Evolutionary conservation across 768 basidiomycete genomes (phyloP).

Genomic region (Amanita pallidorosea): DNA sequence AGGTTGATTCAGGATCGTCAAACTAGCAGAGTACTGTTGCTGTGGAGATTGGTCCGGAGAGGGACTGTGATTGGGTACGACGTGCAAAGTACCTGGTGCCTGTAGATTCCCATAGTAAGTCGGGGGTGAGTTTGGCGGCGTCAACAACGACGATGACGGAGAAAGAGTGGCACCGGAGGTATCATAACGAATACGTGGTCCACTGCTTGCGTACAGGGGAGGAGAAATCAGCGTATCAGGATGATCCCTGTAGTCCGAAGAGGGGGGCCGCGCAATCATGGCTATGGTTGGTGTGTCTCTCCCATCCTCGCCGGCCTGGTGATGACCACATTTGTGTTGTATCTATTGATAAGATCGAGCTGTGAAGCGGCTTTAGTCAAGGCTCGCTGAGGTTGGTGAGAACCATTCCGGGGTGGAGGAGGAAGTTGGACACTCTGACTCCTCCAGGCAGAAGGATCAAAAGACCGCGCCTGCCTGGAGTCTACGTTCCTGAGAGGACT

Average conservation of each 20-base stretch:
- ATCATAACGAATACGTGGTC: slow-evolving; percentile 3
- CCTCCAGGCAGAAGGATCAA: slow-evolving; percentile 6
- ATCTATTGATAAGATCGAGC: slow-evolving; percentile 1
- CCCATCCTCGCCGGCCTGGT: neutral
- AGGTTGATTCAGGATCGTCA: neutral
- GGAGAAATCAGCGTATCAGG: slow-evolving; percentile 8
- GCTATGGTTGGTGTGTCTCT: slow-evolving; percentile 1
- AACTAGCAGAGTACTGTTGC: neutral
- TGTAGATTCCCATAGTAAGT: neutral
- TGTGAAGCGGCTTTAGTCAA: slow-evolving; percentile 6
- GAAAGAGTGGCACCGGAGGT: slow-evolving; percentile 7
- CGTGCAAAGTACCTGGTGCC: neutral
- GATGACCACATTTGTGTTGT: neutral
- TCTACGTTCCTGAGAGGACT: neutral
- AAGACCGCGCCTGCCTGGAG: neutral
- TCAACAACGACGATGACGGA: slow-evolving; percentile 9
- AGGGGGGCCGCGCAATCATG: slow-evolving; percentile 4
- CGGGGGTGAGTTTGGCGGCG: slow-evolving; percentile 5
- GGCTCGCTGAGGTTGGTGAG: slow-evolving; percentile 6
- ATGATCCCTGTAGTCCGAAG: neutral
- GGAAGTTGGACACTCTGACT: slow-evolving; percentile 9
- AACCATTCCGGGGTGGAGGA: slow-evolving; percentile 4
- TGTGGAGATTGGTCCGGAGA: neutral
- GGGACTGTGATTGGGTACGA: neutral
- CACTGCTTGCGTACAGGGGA: slow-evolving; percentile 4